Percentiles rank a stretch among this genome's conserved stretches.
Conservation (phyloP, 257 asterid species). For the Linderniella brevidens region DNA sequence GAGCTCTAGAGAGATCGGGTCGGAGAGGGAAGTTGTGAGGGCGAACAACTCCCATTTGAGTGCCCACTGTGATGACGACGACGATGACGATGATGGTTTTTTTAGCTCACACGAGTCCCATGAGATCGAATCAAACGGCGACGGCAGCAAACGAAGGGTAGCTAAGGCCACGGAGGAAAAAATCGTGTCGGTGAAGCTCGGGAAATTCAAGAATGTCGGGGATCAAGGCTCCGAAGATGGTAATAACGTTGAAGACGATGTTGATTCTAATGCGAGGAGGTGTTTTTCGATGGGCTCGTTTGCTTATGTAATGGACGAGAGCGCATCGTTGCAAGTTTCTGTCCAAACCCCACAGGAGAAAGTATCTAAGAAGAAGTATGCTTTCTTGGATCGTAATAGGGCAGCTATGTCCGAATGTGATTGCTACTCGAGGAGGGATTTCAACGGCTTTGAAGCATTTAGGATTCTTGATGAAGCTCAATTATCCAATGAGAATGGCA, state of each 20-base stretch:
- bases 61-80: slow-evolving; percentile 14
- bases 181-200: slow-evolving; percentile 64
- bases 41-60: slow-evolving; percentile 38
- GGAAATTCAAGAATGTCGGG: slow-evolving; percentile 46
- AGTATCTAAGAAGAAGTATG: slow-evolving; percentile 30
- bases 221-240: slow-evolving; percentile 28
- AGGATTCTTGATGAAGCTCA: slow-evolving; percentile 9
- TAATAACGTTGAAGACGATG: slow-evolving; percentile 8
- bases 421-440: slow-evolving; percentile 53
- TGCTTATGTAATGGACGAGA: slow-evolving; percentile 80
- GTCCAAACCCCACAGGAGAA: slow-evolving; percentile 47
- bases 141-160: slow-evolving; percentile 10
- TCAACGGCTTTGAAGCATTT: slow-evolving; percentile 45
- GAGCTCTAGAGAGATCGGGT: slow-evolving; percentile 42
- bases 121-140: slow-evolving; percentile 30
- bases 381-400: slow-evolving; percentile 48
- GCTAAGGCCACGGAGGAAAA: slow-evolving; percentile 22
- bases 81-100: neutral
- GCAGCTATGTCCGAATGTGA: slow-evolving; percentile 75
- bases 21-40: slow-evolving; percentile 14
- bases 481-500: slow-evolving; percentile 10
- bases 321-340: slow-evolving; percentile 47
- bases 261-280: slow-evolving; percentile 40
- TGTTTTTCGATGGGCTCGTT: slow-evolving; percentile 96
- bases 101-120: slow-evolving; percentile 5